Conservation (phyloP, 805 yeast species). For the Candida chilensis region DNA sequence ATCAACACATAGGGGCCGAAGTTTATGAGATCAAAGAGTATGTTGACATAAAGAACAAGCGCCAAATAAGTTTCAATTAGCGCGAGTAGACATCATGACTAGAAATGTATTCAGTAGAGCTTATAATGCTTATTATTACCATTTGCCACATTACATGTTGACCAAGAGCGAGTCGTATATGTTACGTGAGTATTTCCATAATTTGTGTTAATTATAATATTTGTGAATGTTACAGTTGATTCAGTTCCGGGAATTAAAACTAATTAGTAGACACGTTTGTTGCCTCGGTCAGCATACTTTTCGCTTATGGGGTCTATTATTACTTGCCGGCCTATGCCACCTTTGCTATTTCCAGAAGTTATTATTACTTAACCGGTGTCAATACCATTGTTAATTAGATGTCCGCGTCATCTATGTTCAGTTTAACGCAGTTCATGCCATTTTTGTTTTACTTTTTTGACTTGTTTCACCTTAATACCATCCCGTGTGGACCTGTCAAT, state of each 20-base stretch:
- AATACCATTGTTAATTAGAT: too few relatives aligned
- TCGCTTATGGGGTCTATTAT: not conserved
- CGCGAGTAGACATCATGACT: too few relatives aligned
- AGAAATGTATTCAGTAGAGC: conserved; percentile 1
- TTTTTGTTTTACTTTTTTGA: too few relatives aligned
- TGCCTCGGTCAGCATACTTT: not conserved
- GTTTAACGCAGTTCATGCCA: too few relatives aligned
- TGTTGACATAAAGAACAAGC: not conserved
- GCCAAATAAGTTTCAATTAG: not conserved
- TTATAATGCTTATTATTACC: conserved; percentile 17
- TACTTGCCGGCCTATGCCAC: not conserved
- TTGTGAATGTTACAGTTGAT: not conserved
- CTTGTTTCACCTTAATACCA: too few relatives aligned
- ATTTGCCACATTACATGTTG: conserved; percentile 31
- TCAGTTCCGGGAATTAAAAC: not conserved
- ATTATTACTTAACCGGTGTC: conserved; percentile 1
- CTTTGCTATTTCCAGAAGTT: conserved; percentile 1
- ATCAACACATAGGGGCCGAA: not conserved
- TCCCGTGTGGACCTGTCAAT: too few relatives aligned
- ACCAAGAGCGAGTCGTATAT: conserved; percentile 22
- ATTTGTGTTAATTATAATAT: not conserved
- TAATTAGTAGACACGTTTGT: not conserved
- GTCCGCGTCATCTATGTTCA: too few relatives aligned
- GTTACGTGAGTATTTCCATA: conserved; percentile 8
- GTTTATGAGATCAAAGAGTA: not conserved